Evolutionary conservation across 345 rosid genomes (phyloP).

Genomic region (Aegle marmelos): DNA sequence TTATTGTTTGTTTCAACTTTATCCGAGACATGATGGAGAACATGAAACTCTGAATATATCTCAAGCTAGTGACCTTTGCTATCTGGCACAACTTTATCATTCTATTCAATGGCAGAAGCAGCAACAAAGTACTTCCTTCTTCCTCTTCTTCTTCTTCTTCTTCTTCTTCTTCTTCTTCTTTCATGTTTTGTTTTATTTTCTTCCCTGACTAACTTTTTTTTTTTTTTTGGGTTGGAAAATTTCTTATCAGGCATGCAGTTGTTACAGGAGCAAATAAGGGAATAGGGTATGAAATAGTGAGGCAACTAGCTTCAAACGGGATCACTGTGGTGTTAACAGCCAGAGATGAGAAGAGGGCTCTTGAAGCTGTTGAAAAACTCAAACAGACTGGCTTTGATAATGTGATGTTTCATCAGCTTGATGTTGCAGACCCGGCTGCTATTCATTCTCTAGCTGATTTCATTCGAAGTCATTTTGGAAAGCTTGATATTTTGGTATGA

Average conservation of each 20-base stretch:
- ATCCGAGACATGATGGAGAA: too few species aligned
- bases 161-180: neutral
- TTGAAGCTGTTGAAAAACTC: conserved; percentile 45
- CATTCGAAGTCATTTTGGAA: conserved; percentile 28
- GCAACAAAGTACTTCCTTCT: neutral
- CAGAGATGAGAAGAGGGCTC: conserved; percentile 41
- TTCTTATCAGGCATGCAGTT: conserved; percentile 35
- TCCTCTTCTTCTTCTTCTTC: neutral
- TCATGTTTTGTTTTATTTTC: neutral
- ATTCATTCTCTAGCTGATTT: conserved; percentile 32
- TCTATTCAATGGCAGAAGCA: neutral
- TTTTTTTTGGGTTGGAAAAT: neutral
- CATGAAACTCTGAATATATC: too few species aligned
- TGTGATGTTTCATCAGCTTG: conserved; percentile 45
- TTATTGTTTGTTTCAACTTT: too few species aligned
- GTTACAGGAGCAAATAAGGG: conserved; percentile 56
- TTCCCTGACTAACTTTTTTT: conserved; percentile 11
- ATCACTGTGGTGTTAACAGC: conserved; percentile 39
- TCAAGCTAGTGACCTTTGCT: too few species aligned
- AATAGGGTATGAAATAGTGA: conserved; percentile 42
- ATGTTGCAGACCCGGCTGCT: conserved; percentile 38
- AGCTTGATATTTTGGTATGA: conserved; percentile 39
- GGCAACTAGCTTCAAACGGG: conserved; percentile 33
- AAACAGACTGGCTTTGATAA: conserved; percentile 23
- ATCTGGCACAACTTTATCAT: too few species aligned